Conservation (phyloP, 352 stramenopile genomes). For the Globisporangium acanthophoron region DNA sequence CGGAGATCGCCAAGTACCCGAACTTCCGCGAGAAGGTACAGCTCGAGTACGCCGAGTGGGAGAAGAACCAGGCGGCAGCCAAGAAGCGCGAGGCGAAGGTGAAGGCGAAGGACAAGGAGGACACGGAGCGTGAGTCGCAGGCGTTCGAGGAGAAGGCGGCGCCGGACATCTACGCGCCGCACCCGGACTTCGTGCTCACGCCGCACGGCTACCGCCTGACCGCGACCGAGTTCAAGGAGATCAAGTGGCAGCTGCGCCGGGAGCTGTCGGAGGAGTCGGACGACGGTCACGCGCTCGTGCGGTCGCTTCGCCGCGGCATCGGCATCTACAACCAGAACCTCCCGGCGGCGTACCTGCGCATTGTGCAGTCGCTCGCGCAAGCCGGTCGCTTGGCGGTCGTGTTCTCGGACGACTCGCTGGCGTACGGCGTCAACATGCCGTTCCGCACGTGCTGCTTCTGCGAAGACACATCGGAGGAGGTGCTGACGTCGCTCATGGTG, state of each 20-base stretch:
- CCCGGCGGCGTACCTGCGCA: conserved; percentile 91
- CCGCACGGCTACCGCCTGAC: conserved; percentile 91
- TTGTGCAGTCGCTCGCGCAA: conserved; percentile 96
- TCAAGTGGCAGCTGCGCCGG: conserved; percentile 82
- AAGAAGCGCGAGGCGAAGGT: conserved; percentile 94
- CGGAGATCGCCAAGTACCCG: conserved; percentile 69
- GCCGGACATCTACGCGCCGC: conserved; percentile 94
- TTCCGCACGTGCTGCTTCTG: conserved; percentile 98
- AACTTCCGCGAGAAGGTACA: conserved; percentile 92
- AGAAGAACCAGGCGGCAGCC: conserved; percentile 83
- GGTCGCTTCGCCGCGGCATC: conserved; percentile 94
- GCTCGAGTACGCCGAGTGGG: conserved; percentile 87
- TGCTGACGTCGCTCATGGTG: conserved; percentile 96
- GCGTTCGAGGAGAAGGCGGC: conserved; percentile 78
- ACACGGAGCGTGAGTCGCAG: conserved; percentile 73
- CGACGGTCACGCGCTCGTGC: conserved; percentile 74
- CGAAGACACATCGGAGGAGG: conserved; percentile 92
- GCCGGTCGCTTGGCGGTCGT: conserved; percentile 96
- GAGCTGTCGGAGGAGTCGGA: conserved; percentile 79
- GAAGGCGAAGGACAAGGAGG: conserved; percentile 90
- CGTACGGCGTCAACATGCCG: conserved; percentile 99
- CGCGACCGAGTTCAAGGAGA: conserved; percentile 89
- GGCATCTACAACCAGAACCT: conserved; percentile 99
- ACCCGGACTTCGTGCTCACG: conserved; percentile 97
- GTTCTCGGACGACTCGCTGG: conserved; percentile 97